Conservation (phyloP, 73 alveolate species). For the Stentor roeselii region DNA sequence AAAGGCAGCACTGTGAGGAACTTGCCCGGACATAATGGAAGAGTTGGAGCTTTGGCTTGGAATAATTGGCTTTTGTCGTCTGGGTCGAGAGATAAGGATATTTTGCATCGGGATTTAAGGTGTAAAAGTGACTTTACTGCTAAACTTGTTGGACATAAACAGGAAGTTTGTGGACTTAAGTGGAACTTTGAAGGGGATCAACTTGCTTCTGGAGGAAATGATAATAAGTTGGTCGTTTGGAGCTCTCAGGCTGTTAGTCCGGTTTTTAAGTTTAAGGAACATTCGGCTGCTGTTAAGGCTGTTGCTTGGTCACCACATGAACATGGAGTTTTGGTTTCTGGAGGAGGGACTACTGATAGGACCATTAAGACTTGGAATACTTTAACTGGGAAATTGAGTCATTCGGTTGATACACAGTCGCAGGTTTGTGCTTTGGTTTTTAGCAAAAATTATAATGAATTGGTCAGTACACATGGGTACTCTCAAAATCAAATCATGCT, state of each 20-base stretch:
- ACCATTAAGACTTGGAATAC: constrained; percentile 80
- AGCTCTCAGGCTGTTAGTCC: constrained; percentile 42
- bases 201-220: constrained; percentile 98
- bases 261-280: constrained; percentile 48
- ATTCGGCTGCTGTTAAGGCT: constrained; percentile 95
- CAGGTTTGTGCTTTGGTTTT: constrained; percentile 74
- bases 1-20: constrained; percentile 54
- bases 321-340: constrained; percentile 89
- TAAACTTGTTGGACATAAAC: constrained; percentile 53
- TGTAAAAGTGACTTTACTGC: constrained; percentile 34
- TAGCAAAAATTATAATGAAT: constrained; percentile 56
- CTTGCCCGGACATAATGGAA: constrained; percentile 70
- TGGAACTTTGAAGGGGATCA: constrained; percentile 93
- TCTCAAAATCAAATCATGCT: constrained; percentile 63
- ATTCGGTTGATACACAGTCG: constrained; percentile 63
- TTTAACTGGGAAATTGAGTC: constrained; percentile 35
- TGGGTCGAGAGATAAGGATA: constrained; percentile 94
- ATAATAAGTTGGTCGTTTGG: constrained; percentile 92
- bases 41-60: constrained; percentile 96
- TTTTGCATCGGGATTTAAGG: constrained; percentile 89
- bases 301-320: constrained; percentile 99
- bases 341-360: constrained; percentile 86
- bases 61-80: constrained; percentile 70
- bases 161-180: constrained; percentile 89
- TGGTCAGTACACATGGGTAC: constrained; percentile 85